Evolutionary conservation across 164 flowering plant genomes (phyloP).

Genomic region (Vitis riparia): DNA sequence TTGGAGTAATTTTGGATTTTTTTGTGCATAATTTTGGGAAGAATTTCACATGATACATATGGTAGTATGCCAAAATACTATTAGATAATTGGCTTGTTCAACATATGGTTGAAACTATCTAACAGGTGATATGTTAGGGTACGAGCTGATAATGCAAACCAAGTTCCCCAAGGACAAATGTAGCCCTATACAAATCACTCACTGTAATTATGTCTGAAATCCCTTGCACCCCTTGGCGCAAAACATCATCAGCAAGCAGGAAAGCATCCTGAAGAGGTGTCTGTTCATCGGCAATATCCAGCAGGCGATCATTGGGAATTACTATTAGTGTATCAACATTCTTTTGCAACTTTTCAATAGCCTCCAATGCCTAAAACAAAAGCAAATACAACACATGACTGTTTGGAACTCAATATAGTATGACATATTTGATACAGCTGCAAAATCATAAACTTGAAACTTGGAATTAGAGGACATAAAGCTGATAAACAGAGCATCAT

Average conservation of each 20-base stretch:
- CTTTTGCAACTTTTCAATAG: slow-evolving; percentile 90
- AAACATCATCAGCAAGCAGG: slow-evolving; percentile 97
- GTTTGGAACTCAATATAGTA: neutral
- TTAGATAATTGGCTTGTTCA: no score
- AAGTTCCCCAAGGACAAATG: no score
- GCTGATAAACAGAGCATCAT: no score
- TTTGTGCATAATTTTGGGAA: no score
- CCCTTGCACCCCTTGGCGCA: slow-evolving; percentile 99
- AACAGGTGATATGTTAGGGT: no score
- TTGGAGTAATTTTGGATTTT: no score
- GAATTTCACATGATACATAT: no score
- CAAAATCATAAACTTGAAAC: neutral
- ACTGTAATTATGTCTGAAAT: slow-evolving; percentile 98
- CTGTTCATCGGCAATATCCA: slow-evolving; percentile 92
- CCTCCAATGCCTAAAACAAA: slow-evolving; percentile 83
- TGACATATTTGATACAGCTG: neutral
- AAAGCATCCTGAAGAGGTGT: slow-evolving; percentile 98
- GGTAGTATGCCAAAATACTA: no score
- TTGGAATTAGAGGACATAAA: neutral
- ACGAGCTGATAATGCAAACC: no score
- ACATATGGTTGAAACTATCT: no score
- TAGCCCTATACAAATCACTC: slow-evolving; percentile 22
- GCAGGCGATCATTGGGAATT: slow-evolving; percentile 92
- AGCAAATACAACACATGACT: neutral
- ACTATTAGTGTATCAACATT: slow-evolving; percentile 96